phyloP scores from a whole-genome alignment of 306 rosid species.

The Chamaecrista fasciculata region DNA sequence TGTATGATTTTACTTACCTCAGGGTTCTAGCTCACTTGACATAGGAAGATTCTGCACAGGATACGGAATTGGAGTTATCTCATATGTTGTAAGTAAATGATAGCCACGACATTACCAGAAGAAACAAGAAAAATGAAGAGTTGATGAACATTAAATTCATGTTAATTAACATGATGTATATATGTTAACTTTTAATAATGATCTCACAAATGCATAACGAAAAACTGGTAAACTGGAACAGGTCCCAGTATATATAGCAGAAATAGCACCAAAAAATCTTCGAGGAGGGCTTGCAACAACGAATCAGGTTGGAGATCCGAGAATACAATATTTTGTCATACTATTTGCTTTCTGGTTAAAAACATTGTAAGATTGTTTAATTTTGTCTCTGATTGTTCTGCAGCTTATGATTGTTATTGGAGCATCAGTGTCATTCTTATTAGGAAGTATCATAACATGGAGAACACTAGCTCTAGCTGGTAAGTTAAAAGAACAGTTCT shows the following conservation, averaged over 20 bases:
- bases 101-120: not conserved
- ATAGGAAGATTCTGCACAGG: constrained; percentile 71
- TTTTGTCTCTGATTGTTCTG: constrained; percentile 27
- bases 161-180: not conserved
- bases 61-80: constrained; percentile 78
- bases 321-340: not conserved
- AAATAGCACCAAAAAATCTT: constrained; percentile 64
- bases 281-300: constrained; percentile 71
- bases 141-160: not conserved
- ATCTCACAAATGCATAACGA: constrained; percentile 20
- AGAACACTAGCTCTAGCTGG: constrained; percentile 53
- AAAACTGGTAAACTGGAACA: constrained; percentile 30
- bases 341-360: not conserved
- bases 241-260: constrained; percentile 74
- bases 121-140: not conserved
- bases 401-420: constrained; percentile 74
- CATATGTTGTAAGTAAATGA: constrained; percentile 56
- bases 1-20: constrained; percentile 21
- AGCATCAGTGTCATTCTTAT: constrained; percentile 58
- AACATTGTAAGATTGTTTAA: not conserved
- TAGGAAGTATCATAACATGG: constrained; percentile 67
- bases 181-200: not conserved
- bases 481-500: constrained; percentile 27
- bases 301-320: constrained; percentile 47
- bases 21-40: constrained; percentile 59